Evolutionary conservation across 1,139 yeast species (phyloP).

Genomic region (Groenewaldozyma auringiensis): DNA sequence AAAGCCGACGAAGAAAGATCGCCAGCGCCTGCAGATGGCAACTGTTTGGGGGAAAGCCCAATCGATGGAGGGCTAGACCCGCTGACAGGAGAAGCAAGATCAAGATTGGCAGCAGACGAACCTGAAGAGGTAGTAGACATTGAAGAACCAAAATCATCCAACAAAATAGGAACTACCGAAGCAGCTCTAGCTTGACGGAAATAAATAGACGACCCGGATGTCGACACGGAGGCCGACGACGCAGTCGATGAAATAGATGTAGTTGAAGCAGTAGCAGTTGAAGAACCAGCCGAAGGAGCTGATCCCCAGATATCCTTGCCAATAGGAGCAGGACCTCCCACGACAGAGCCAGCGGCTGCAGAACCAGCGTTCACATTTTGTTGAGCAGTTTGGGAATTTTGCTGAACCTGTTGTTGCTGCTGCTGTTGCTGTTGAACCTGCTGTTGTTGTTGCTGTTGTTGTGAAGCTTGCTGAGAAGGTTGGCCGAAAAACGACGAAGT

Average conservation of each 20-base stretch:
- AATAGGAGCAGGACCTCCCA: background rate
- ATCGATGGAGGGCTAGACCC: background rate
- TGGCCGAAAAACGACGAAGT: constrained; percentile 1
- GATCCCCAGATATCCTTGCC: background rate
- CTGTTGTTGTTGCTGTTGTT: constrained; percentile 2
- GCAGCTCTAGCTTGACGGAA: constrained; percentile 3
- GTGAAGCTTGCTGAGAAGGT: no score
- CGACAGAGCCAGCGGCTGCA: background rate
- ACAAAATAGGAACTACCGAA: constrained; percentile 1
- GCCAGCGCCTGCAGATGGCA: background rate
- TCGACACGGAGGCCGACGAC: background rate
- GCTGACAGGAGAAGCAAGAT: background rate
- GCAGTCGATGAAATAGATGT: constrained; percentile 1
- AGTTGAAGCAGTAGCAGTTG: constrained; percentile 4
- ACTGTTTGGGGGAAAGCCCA: background rate
- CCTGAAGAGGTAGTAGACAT: background rate
- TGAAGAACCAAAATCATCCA: background rate
- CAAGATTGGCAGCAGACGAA: background rate
- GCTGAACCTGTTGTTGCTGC: constrained; percentile 6
- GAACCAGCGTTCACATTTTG: no score
- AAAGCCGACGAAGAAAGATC: background rate
- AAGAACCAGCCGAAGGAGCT: constrained; percentile 5
- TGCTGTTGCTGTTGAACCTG: constrained; percentile 3
- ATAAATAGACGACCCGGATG: background rate
- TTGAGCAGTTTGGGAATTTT: no score